Percentiles rank a stretch among this genome's conserved stretches.
These are phyloP conservation scores for Scutellaria barbata DNA, from an alignment of 257 asterid species.

Conservation along the genomic window DNA sequence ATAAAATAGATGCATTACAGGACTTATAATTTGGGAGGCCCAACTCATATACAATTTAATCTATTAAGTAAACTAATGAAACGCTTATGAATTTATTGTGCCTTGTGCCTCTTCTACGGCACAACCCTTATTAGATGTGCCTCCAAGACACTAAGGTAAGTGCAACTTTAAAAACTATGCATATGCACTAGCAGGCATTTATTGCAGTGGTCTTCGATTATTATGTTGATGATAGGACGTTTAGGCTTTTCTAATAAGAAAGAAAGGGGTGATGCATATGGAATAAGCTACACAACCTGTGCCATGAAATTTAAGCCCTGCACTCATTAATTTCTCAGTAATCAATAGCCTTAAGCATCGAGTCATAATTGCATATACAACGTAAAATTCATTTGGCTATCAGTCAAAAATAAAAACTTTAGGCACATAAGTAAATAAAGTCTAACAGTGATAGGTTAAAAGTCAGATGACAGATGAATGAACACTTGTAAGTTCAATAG, in stretches of 20 bases:
- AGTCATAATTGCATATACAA: not conserved
- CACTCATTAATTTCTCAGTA: no score
- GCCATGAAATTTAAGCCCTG: no score
- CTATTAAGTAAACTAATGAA: not conserved
- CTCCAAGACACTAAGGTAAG: no score
- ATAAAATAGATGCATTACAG: not conserved
- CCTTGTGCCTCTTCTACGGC: not conserved
- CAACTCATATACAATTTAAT: not conserved
- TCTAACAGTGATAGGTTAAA: conserved; percentile 13
- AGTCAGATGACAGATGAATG: conserved; percentile 3
- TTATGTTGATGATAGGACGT: no score
- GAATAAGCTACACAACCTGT: no score
- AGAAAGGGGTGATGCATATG: no score
- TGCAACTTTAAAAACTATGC: no score
- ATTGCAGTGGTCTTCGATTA: no score
- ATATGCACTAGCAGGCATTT: no score
- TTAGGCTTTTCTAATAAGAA: no score
- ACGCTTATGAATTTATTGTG: not conserved
- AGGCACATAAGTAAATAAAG: not conserved
- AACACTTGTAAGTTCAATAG: conserved; percentile 23
- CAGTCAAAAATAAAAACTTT: conserved; percentile 14
- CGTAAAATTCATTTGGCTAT: conserved; percentile 7
- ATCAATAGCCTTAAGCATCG: conserved; percentile 3
- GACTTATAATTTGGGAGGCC: not conserved
- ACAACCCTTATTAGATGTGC: no score